phyloP scores from a whole-genome alignment of 768 basidiomycete species.

The Tricholoma saponaceum region DNA sequence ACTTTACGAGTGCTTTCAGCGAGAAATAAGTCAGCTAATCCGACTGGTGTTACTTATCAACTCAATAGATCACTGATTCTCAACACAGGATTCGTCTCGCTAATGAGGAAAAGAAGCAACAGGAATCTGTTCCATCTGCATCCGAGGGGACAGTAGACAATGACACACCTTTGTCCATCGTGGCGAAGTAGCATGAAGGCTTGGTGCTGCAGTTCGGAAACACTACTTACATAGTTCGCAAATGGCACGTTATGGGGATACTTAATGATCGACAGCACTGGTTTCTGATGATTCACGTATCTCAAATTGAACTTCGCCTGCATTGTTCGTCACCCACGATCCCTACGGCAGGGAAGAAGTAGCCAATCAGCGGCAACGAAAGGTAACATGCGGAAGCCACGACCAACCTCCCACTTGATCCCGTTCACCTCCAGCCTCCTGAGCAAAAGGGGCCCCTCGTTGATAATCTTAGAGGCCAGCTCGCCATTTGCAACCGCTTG shows the following conservation, averaged over 20 bases:
- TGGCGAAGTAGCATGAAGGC: neutral
- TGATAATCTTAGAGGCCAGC: slow-evolving; percentile 20
- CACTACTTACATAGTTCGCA: neutral
- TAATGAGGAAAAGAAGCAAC: slow-evolving; percentile 25
- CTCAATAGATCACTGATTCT: neutral
- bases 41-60: neutral
- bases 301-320: neutral
- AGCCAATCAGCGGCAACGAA: neutral
- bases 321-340: slow-evolving; percentile 8
- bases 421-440: slow-evolving; percentile 29
- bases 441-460: slow-evolving; percentile 20
- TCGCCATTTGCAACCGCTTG: slow-evolving; percentile 17
- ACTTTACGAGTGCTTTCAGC: slow-evolving; percentile 50
- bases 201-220: neutral
- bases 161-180: neutral
- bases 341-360: slow-evolving; percentile 5
- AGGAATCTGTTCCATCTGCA: neutral
- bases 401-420: slow-evolving; percentile 28
- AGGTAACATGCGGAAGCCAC: neutral
- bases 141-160: neutral
- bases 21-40: slow-evolving; percentile 41
- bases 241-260: neutral
- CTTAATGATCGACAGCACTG: neutral
- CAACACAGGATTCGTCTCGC: slow-evolving; percentile 24
- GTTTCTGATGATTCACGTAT: neutral